These are phyloP conservation scores for Ophiocordyceps sinensis DNA, from an alignment of 2,329 filamentous ascomycete species.

Conservation along the genomic window DNA sequence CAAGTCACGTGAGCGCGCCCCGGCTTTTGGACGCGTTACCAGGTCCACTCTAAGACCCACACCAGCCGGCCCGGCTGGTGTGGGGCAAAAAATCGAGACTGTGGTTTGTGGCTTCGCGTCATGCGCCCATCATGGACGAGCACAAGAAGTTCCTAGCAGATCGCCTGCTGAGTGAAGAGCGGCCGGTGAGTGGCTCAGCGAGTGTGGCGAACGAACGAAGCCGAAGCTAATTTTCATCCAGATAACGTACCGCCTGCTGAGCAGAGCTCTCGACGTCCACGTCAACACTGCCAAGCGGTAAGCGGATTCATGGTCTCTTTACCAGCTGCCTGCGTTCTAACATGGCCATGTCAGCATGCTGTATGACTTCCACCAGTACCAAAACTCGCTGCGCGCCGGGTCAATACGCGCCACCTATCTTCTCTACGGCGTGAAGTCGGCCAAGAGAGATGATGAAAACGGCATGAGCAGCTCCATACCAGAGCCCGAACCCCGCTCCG, in stretches of 20 bases:
- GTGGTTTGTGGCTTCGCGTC: neutral
- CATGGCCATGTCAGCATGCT: constrained; percentile 50
- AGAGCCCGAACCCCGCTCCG: constrained; percentile 27
- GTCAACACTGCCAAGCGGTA: constrained; percentile 84
- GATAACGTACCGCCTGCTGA: constrained; percentile 79
- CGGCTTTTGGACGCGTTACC: too few relatives aligned
- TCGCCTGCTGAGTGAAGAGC: constrained; percentile 61
- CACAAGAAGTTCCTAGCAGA: constrained; percentile 61
- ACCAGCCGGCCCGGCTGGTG: too few relatives aligned
- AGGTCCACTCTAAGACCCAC: too few relatives aligned
- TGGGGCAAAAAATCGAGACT: too few relatives aligned
- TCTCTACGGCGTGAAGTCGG: constrained; percentile 53
- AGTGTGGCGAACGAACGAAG: neutral
- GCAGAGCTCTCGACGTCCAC: constrained; percentile 69
- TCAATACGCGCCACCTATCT: constrained; percentile 89
- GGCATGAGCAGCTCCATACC: constrained; percentile 55
- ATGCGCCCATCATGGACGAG: constrained; percentile 34
- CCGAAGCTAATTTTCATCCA: constrained; percentile 19
- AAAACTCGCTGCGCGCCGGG: constrained; percentile 68
- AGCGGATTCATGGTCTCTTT: neutral
- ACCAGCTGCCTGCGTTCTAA: constrained; percentile 11
- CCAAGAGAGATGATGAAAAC: constrained; percentile 26
- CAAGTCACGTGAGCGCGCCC: too few relatives aligned
- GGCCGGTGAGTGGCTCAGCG: constrained; percentile 38
- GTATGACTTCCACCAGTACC: constrained; percentile 68